A percentile compares a stretch with the other conserved stretches of the same genome.
Evolutionary conservation across 768 basidiomycete genomes (phyloP).

Genomic region (Candolleomyces aberdarensis): DNA sequence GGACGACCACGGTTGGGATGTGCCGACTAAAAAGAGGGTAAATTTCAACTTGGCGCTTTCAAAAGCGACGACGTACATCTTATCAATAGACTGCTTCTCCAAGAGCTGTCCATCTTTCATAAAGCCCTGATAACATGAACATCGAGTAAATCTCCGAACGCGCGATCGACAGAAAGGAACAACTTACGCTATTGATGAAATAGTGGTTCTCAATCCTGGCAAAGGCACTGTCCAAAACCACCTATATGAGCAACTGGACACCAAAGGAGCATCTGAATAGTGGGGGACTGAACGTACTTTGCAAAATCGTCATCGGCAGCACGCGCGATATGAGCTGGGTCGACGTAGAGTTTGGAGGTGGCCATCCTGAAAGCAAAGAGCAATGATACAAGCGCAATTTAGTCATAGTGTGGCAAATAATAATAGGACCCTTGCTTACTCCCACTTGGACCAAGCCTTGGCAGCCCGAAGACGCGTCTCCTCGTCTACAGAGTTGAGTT

Average conservation of each 20-base stretch:
- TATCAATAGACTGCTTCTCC: conserved; percentile 70
- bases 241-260: too few species aligned
- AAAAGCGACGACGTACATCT: too few species aligned
- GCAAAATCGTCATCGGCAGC: conserved; percentile 76
- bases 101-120: conserved; percentile 89
- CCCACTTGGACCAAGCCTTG: conserved; percentile 88
- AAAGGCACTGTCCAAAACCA: conserved; percentile 56
- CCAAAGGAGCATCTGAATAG: conserved; percentile 4
- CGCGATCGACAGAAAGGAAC: conserved; percentile 13
- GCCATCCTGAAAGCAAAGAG: conserved; percentile 69
- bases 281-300: conserved; percentile 43
- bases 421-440: too few species aligned
- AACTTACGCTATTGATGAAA: conserved; percentile 69
- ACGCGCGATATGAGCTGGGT: conserved; percentile 62
- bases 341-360: conserved; percentile 72
- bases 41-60: background rate
- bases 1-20: conserved; percentile 79
- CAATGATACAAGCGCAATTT: too few species aligned
- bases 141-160: background rate
- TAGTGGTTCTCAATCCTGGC: conserved; percentile 90
- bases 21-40: conserved; percentile 61
- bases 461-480: conserved; percentile 64
- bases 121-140: conserved; percentile 58
- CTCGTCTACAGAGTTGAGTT: conserved; percentile 71
- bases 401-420: too few species aligned